A percentile compares a stretch with the other conserved stretches of the same genome.
Conservation (phyloP, 306 rosid species). For the Alnus rubra region DNA sequence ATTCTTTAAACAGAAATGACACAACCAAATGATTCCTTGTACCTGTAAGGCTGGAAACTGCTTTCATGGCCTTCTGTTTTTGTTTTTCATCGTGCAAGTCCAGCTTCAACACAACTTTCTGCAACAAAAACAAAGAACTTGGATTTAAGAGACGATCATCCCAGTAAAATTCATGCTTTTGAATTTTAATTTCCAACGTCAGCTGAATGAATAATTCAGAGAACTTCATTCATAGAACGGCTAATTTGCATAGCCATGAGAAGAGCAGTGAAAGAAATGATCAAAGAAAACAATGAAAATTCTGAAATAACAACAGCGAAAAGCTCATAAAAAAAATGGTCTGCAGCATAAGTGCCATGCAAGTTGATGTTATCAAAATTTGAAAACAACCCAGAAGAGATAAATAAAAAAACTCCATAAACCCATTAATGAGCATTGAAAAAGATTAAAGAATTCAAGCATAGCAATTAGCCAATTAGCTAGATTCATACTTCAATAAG, state of each 20-base stretch:
- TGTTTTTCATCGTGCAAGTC: conserved; percentile 67
- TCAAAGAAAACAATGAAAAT: neutral
- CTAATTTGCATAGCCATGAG: neutral
- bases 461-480: no score
- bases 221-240: neutral
- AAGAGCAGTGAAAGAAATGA: neutral
- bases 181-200: neutral
- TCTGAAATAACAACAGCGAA: neutral
- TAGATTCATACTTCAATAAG: conserved; percentile 12
- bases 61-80: conserved; percentile 75
- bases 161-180: neutral
- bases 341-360: neutral
- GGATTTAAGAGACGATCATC: neutral
- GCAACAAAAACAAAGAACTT: conserved; percentile 20
- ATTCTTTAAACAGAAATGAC: neutral
- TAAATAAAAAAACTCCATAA: neutral
- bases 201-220: neutral
- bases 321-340: neutral
- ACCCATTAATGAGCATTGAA: neutral
- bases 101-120: conserved; percentile 80
- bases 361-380: neutral
- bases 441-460: conserved; percentile 21
- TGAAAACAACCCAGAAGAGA: neutral
- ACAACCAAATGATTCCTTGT: neutral
- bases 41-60: conserved; percentile 64